These are phyloP conservation scores for Gnetum montanum DNA, from an alignment of 75 land plant species.

Conservation along the genomic window DNA sequence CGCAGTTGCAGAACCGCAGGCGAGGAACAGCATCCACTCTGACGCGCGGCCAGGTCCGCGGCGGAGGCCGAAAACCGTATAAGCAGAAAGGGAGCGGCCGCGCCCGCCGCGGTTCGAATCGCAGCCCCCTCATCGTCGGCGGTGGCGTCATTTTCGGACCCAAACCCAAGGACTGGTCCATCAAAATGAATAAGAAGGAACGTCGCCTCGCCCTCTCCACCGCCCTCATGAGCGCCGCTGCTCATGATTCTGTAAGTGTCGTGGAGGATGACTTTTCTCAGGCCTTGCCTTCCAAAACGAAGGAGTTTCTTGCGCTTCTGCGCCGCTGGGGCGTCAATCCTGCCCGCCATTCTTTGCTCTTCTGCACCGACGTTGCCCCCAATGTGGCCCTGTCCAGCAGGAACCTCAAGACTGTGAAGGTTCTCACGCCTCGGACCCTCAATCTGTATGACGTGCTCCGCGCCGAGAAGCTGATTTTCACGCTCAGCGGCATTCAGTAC, in stretches of 20 bases:
- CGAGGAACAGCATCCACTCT: constrained; percentile 93
- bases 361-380: constrained; percentile 49
- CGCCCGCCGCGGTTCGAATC: constrained; percentile 81
- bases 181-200: constrained; percentile 94
- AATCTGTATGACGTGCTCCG: constrained; percentile 81
- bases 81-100: constrained; percentile 84
- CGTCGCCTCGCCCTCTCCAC: constrained; percentile 84
- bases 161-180: constrained; percentile 83
- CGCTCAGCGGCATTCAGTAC: constrained; percentile 55
- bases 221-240: constrained; percentile 66
- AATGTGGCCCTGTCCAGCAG: constrained; percentile 53
- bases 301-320: constrained; percentile 67
- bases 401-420: constrained; percentile 67
- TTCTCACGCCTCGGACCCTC: constrained; percentile 78
- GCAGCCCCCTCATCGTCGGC: constrained; percentile 83
- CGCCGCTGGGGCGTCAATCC: constrained; percentile 83
- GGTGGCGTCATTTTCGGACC: constrained; percentile 95
- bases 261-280: constrained; percentile 65
- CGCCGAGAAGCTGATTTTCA: constrained; percentile 64
- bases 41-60: constrained; percentile 79
- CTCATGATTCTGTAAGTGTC: constrained; percentile 35
- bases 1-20: constrained; percentile 71
- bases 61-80: constrained; percentile 86
- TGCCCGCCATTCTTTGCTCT: constrained; percentile 40
- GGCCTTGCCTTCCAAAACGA: constrained; percentile 69